Percentiles rank a stretch among this genome's conserved stretches.
phyloP scores from a whole-genome alignment of 345 rosid species.

The Heritiera littoralis region DNA sequence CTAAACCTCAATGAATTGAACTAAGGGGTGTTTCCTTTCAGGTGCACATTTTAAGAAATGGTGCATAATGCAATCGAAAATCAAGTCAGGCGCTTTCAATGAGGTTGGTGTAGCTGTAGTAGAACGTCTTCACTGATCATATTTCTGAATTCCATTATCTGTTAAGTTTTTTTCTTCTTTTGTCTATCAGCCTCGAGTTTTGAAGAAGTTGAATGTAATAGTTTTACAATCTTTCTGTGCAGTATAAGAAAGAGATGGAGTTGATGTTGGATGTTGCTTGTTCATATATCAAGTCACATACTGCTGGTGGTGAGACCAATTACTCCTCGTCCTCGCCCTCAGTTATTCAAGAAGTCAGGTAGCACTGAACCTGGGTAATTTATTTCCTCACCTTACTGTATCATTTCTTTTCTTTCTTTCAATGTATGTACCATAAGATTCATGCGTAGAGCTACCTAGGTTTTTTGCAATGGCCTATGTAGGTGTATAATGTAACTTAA shows the following conservation, averaged over 20 bases:
- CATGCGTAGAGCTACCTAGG: background rate
- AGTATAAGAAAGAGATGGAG: conserved; percentile 92
- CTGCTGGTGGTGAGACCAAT: conserved; percentile 23
- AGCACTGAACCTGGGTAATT: background rate
- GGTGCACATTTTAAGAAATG: conserved; percentile 99
- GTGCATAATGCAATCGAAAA: conserved; percentile 98
- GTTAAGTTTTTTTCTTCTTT: background rate
- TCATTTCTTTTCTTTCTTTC: background rate
- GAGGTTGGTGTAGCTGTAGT: conserved; percentile 58
- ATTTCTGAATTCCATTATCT: background rate
- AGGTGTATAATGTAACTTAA: conserved; percentile 12
- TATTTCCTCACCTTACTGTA: background rate
- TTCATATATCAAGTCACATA: conserved; percentile 28
- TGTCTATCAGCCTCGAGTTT: background rate
- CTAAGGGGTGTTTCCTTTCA: conserved; percentile 22
- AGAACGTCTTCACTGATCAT: background rate
- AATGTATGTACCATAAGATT: background rate
- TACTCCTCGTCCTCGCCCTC: conserved; percentile 25
- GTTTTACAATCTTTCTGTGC: conserved; percentile 3
- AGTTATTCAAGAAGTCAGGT: conserved; percentile 29
- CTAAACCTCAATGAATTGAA: background rate
- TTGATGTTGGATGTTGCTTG: conserved; percentile 50
- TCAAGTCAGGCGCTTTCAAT: conserved; percentile 69
- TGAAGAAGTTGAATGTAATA: conserved; percentile 6
- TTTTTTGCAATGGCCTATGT: conserved; percentile 1